Percentiles rank a stretch among this genome's conserved stretches.
phyloP scores from a whole-genome alignment of 2,329 filamentous ascomycete genomes.

The Aspergillaceae sp. region DNA sequence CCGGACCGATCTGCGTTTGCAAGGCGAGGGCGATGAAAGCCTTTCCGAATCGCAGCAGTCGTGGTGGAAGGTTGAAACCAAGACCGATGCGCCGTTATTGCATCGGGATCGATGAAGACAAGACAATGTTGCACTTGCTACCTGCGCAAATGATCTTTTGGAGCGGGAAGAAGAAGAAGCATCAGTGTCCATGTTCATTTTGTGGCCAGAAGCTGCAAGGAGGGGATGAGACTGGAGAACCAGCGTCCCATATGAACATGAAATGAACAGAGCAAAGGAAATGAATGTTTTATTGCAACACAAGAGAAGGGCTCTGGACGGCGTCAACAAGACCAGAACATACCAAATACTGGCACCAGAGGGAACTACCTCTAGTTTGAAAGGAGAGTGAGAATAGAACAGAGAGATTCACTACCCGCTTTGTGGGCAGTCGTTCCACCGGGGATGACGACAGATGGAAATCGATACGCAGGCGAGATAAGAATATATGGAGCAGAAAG shows the following conservation, averaged over 20 bases:
- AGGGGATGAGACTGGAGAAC: slow-evolving; percentile 17
- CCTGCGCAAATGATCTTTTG: slow-evolving; percentile 35
- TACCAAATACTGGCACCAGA: slow-evolving; percentile 15
- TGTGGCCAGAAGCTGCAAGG: slow-evolving; percentile 15
- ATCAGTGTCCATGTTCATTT: slow-evolving; percentile 21
- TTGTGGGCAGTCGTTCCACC: slow-evolving; percentile 33
- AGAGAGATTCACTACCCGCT: slow-evolving; percentile 13
- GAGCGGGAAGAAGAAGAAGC: slow-evolving; percentile 11
- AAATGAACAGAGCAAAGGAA: slow-evolving; percentile 7
- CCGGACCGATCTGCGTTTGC: slow-evolving; percentile 21
- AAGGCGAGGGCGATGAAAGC: slow-evolving; percentile 12
- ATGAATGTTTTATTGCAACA: slow-evolving; percentile 3
- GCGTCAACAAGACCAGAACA: slow-evolving; percentile 9
- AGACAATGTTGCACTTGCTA: slow-evolving; percentile 27
- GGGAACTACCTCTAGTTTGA: slow-evolving; percentile 9
- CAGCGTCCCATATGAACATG: slow-evolving; percentile 5
- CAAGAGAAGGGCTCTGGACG: slow-evolving; percentile 1
- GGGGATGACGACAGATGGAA: slow-evolving; percentile 22
- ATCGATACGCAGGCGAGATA: background rate
- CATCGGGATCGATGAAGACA: slow-evolving; percentile 21
- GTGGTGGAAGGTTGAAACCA: slow-evolving; percentile 14
- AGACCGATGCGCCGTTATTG: slow-evolving; percentile 15
- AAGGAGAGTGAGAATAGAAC: background rate
- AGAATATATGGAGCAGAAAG: slow-evolving; percentile 4
- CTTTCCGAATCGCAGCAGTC: slow-evolving; percentile 20